These are phyloP conservation scores for Pholiota molesta DNA, from an alignment of 768 basidiomycete species.

Conservation along the genomic window DNA sequence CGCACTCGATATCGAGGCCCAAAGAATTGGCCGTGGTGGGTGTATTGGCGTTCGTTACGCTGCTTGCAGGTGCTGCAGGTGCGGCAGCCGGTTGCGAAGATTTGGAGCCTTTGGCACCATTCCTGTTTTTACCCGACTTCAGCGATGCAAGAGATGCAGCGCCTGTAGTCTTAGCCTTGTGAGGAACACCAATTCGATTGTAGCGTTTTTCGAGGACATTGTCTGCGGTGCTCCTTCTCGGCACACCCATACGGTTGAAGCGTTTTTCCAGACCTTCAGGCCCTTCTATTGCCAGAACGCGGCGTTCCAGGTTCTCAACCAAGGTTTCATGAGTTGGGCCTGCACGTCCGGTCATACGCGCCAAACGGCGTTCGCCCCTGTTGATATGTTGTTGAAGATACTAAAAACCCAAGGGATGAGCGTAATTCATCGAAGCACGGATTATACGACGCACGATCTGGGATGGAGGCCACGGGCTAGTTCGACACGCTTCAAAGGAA, in stretches of 20 bases:
- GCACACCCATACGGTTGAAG: constrained; percentile 28
- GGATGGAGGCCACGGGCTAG: constrained; percentile 28
- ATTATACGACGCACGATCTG: constrained; percentile 26
- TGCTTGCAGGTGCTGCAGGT: constrained; percentile 3
- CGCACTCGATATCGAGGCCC: constrained; percentile 70
- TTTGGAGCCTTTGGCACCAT: neutral
- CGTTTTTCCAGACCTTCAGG: constrained; percentile 30
- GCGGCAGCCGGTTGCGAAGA: neutral
- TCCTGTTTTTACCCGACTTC: neutral
- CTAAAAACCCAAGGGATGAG: constrained; percentile 35
- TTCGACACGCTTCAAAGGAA: constrained; percentile 45
- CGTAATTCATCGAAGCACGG: neutral
- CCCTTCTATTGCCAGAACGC: constrained; percentile 29
- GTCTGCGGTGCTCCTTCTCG: constrained; percentile 9
- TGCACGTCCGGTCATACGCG: constrained; percentile 66
- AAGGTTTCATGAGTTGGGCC: constrained; percentile 53
- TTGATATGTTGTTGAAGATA: constrained; percentile 73
- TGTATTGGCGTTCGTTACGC: constrained; percentile 31
- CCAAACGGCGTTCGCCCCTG: constrained; percentile 62
- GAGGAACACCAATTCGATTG: constrained; percentile 28
- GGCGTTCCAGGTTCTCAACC: constrained; percentile 37
- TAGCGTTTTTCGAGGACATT: constrained; percentile 28
- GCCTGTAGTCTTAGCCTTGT: neutral
- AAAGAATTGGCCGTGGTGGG: constrained; percentile 54
- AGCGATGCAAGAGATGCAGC: neutral